Conservation (phyloP, 2,329 filamentous ascomycete species). For the Rhynchosporium graminicola region DNA sequence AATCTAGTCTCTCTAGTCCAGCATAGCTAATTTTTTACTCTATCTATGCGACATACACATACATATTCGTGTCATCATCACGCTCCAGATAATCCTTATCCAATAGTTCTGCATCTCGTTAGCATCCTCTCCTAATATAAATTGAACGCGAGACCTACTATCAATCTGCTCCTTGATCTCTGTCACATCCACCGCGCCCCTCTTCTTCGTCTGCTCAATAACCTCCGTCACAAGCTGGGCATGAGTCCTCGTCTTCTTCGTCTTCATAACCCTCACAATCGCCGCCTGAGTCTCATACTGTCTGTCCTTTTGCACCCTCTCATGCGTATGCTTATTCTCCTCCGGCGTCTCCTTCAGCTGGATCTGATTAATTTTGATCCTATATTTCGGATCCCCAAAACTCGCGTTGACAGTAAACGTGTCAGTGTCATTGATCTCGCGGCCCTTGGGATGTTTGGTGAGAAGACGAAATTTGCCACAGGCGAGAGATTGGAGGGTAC, state of each 20-base stretch:
- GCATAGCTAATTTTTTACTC: not conserved
- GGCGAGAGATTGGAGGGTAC: slow-evolving; percentile 92
- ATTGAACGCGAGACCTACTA: slow-evolving; percentile 54
- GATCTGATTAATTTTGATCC: slow-evolving; percentile 98
- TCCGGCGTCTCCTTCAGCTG: slow-evolving; percentile 94
- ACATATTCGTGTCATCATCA: slow-evolving; percentile 57
- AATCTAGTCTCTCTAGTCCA: not conserved
- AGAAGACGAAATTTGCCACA: slow-evolving; percentile 87
- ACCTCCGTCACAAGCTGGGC: slow-evolving; percentile 88
- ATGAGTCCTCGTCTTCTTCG: slow-evolving; percentile 82
- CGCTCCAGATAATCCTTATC: slow-evolving; percentile 93
- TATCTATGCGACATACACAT: slow-evolving; percentile 67
- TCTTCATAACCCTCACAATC: slow-evolving; percentile 97
- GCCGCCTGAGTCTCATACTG: slow-evolving; percentile 97
- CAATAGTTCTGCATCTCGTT: slow-evolving; percentile 59
- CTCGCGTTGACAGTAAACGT: slow-evolving; percentile 78
- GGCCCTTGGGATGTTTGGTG: slow-evolving; percentile 79
- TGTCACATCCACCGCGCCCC: slow-evolving; percentile 79
- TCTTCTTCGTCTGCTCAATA: slow-evolving; percentile 83
- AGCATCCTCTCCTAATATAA: slow-evolving; percentile 30
- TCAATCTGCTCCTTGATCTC: slow-evolving; percentile 99
- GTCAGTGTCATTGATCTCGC: slow-evolving; percentile 76
- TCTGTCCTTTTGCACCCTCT: slow-evolving; percentile 82
- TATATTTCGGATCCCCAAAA: slow-evolving; percentile 80
- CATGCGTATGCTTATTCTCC: slow-evolving; percentile 92